A percentile compares a stretch with the other conserved stretches of the same genome.
phyloP scores from a whole-genome alignment of 2,329 filamentous ascomycete species.

The Colletotrichum nymphaeae region DNA sequence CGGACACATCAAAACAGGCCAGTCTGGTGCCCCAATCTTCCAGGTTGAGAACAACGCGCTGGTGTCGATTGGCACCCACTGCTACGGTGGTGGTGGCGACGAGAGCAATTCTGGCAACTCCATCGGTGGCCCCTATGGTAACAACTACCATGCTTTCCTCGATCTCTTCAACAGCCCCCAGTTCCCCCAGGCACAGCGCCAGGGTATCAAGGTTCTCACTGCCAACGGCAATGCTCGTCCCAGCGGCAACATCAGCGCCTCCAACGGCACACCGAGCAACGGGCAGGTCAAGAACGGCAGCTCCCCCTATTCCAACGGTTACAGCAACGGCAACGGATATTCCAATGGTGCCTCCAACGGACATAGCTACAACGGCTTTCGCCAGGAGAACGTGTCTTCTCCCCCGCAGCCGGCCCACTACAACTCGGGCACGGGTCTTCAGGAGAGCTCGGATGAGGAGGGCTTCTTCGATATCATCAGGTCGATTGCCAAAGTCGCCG shows the following conservation, averaged over 20 bases:
- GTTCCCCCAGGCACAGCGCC: neutral
- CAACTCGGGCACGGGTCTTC: neutral
- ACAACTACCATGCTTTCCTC: conserved; percentile 38
- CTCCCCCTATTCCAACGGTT: no score
- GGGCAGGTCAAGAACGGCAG: no score
- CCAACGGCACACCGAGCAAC: neutral
- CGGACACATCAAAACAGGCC: conserved; percentile 36
- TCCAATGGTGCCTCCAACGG: neutral
- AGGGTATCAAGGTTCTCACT: neutral
- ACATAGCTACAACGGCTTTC: neutral
- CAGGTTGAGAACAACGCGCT: conserved; percentile 17
- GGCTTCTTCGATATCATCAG: neutral
- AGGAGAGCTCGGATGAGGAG: neutral
- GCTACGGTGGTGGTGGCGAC: conserved; percentile 38
- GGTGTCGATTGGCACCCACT: conserved; percentile 43
- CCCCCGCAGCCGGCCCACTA: neutral
- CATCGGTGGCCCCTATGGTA: conserved; percentile 39
- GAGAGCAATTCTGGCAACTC: conserved; percentile 42
- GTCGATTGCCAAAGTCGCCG: neutral
- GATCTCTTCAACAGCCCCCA: conserved; percentile 23
- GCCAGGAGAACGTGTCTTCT: neutral
- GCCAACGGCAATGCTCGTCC: neutral
- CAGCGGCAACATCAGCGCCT: neutral
- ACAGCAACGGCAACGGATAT: neutral
- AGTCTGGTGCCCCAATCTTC: conserved; percentile 43